A percentile compares a stretch with the other conserved stretches of the same genome.
These are phyloP conservation scores for Penstemon eatonii DNA, from an alignment of 257 asterid species.

Conservation along the genomic window DNA sequence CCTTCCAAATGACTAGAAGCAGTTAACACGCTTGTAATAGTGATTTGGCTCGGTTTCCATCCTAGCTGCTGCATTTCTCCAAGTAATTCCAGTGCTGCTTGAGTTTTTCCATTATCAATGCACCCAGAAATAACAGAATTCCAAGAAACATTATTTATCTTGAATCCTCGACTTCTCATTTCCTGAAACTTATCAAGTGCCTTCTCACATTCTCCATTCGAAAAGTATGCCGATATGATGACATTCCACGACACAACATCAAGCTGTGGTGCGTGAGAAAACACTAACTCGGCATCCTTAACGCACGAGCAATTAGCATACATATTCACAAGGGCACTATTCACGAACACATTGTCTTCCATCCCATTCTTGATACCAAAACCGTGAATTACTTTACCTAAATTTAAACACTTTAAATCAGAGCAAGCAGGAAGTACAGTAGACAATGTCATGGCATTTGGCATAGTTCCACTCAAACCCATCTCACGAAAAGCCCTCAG, in stretches of 20 bases:
- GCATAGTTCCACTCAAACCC: slow-evolving; percentile 47
- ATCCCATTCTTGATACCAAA: slow-evolving; percentile 55
- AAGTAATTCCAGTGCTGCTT: slow-evolving; percentile 47
- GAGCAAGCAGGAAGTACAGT: slow-evolving; percentile 75
- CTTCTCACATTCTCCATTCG: slow-evolving; percentile 50
- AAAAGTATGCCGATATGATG: slow-evolving; percentile 64
- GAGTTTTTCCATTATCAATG: slow-evolving; percentile 48
- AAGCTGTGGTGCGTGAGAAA: slow-evolving; percentile 34
- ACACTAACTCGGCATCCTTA: slow-evolving; percentile 53
- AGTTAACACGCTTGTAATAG: slow-evolving; percentile 55
- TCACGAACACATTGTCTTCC: slow-evolving; percentile 54
- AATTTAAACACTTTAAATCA: slow-evolving; percentile 46
- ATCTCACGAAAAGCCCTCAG: slow-evolving; percentile 48
- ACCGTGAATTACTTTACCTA: slow-evolving; percentile 62
- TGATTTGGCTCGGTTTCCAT: slow-evolving; percentile 58
- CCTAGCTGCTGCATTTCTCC: slow-evolving; percentile 54
- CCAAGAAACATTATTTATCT: slow-evolving; percentile 53
- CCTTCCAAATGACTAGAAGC: slow-evolving; percentile 50
- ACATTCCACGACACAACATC: slow-evolving; percentile 65
- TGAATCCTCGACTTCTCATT: slow-evolving; percentile 49
- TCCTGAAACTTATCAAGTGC: slow-evolving; percentile 46
- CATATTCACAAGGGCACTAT: slow-evolving; percentile 69
- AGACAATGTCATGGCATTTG: slow-evolving; percentile 61
- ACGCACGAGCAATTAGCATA: slow-evolving; percentile 66
- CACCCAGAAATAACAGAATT: slow-evolving; percentile 68